phyloP scores from a whole-genome alignment of 768 basidiomycete species.

The Flagelloscypha sp. region DNA sequence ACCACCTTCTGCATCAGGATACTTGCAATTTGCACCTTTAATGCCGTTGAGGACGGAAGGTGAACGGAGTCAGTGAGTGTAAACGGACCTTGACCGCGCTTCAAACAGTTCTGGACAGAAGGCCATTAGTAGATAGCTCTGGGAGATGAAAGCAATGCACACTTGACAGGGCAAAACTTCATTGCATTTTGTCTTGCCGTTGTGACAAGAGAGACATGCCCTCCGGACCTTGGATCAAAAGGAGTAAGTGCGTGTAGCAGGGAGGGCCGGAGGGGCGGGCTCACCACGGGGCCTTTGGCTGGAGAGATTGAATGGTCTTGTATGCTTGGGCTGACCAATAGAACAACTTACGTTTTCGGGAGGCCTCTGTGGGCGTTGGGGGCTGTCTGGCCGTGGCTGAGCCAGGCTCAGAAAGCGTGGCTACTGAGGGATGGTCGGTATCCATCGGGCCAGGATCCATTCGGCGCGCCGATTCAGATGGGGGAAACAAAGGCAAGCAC shows the following conservation, averaged over 20 bases:
- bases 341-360: slow-evolving; percentile 53
- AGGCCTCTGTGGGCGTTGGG: slow-evolving; percentile 18
- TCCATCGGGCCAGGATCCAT: too few relatives aligned
- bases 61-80: too few relatives aligned
- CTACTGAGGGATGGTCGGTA: not conserved
- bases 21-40: slow-evolving; percentile 57
- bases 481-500: too few relatives aligned
- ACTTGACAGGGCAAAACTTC: slow-evolving; percentile 81
- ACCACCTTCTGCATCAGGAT: slow-evolving; percentile 77
- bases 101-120: slow-evolving; percentile 60
- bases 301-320: too few relatives aligned
- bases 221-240: slow-evolving; percentile 67
- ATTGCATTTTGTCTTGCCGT: slow-evolving; percentile 78
- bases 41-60: too few relatives aligned
- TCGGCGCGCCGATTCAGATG: too few relatives aligned
- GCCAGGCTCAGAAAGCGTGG: too few relatives aligned
- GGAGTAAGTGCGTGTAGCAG: slow-evolving; percentile 7
- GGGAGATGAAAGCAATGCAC: slow-evolving; percentile 11
- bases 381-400: slow-evolving; percentile 21
- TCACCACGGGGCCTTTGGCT: slow-evolving; percentile 5
- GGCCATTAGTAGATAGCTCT: too few relatives aligned
- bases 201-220: slow-evolving; percentile 74
- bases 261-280: slow-evolving; percentile 4
- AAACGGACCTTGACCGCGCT: slow-evolving; percentile 74
- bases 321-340: too few relatives aligned